Evolutionary conservation across 139 green algal genomes (phyloP).

Genomic region (Volvox reticuliferus): DNA sequence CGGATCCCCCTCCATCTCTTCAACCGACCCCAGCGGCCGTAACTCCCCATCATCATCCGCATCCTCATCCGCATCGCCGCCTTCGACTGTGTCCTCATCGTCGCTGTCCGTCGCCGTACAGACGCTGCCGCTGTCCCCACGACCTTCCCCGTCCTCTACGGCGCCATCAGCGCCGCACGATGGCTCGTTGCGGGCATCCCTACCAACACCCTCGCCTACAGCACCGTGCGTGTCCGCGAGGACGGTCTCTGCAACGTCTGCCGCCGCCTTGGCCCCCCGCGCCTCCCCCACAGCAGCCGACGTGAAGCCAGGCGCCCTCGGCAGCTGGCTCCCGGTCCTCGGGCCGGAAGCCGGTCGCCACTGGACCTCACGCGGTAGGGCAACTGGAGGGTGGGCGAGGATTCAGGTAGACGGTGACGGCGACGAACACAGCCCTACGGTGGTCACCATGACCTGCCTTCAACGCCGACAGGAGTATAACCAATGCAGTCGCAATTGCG

Average conservation of each 20-base stretch:
- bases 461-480: too few species aligned
- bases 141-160: not conserved
- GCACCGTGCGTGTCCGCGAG: not conserved
- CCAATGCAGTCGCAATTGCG: too few species aligned
- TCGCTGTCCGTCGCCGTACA: slow-evolving; percentile 33
- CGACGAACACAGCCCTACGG: too few species aligned
- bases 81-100: slow-evolving; percentile 33
- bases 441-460: too few species aligned
- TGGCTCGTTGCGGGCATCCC: not conserved
- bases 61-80: slow-evolving; percentile 57
- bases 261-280: not conserved
- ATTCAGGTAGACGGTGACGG: not conserved
- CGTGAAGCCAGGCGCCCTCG: not conserved
- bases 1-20: slow-evolving; percentile 56
- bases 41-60: slow-evolving; percentile 55
- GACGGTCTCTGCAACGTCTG: too few species aligned
- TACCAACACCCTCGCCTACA: not conserved
- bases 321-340: too few species aligned
- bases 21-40: slow-evolving; percentile 9
- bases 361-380: not conserved
- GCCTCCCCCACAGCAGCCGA: not conserved
- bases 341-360: not conserved
- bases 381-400: not conserved
- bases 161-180: not conserved
- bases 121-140: not conserved